phyloP scores from a whole-genome alignment of 148 eudicot species.

The Drosera capensis region DNA sequence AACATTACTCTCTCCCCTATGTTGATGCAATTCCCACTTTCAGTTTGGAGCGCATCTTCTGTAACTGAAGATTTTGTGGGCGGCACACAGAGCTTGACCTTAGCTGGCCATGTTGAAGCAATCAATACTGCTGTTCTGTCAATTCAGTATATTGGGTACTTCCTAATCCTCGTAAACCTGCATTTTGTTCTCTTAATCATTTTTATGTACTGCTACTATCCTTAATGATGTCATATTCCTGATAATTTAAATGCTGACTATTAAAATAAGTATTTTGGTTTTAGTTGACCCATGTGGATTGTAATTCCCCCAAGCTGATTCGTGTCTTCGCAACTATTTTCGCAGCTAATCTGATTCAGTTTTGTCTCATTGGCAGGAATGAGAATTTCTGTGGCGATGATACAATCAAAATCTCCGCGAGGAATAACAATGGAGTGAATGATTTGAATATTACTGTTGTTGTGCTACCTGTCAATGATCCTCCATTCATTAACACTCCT shows the following conservation, averaged over 20 bases:
- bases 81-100: conserved; percentile 22
- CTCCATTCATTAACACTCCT: conserved; percentile 57
- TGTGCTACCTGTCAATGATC: conserved; percentile 83
- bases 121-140: conserved; percentile 72
- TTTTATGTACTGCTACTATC: no score
- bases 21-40: conserved; percentile 65
- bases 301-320: no score
- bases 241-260: no score
- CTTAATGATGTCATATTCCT: no score
- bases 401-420: conserved; percentile 37
- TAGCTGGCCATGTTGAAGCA: conserved; percentile 55
- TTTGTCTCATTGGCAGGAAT: neutral
- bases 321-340: no score
- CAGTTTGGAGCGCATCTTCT: conserved; percentile 37
- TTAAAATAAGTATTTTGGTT: no score
- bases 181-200: neutral
- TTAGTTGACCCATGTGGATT: no score
- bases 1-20: conserved; percentile 48
- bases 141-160: conserved; percentile 76
- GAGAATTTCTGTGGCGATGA: conserved; percentile 69
- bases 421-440: conserved; percentile 47
- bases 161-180: no score
- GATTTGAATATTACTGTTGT: conserved; percentile 40
- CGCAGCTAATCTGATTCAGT: no score
- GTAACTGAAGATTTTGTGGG: conserved; percentile 23